Percentiles rank a stretch among this genome's conserved stretches.
Conservation (phyloP, 2,329 filamentous ascomycete genomes). For the Beauveria pseudobassiana region DNA sequence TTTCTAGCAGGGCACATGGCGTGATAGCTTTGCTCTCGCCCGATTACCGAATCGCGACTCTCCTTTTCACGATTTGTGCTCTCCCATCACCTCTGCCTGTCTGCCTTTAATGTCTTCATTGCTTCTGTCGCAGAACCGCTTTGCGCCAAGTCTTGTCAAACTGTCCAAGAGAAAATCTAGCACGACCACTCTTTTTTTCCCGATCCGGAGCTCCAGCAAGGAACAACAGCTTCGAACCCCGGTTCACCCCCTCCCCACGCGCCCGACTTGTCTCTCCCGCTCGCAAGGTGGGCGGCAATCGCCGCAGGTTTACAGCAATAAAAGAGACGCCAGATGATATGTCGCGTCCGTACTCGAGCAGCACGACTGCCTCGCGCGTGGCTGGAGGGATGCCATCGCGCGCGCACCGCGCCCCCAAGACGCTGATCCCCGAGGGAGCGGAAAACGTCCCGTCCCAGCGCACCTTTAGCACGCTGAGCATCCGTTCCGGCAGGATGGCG, state of each 20-base stretch:
- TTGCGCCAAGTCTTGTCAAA: no score
- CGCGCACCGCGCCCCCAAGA: background rate
- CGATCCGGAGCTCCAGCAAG: no score
- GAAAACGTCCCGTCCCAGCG: background rate
- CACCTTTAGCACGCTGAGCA: background rate
- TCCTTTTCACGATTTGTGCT: background rate
- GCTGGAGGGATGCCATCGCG: background rate
- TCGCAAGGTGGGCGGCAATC: no score
- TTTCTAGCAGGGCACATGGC: background rate
- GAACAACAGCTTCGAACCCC: no score
- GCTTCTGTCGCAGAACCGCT: no score
- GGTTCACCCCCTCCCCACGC: no score
- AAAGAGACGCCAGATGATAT: background rate
- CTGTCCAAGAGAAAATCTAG: no score
- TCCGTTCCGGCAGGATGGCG: constrained; percentile 11
- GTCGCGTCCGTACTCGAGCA: constrained; percentile 5
- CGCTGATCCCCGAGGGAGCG: background rate
- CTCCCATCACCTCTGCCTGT: no score
- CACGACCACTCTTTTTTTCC: no score
- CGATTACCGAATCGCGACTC: constrained; percentile 3
- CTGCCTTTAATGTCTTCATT: no score
- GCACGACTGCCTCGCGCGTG: constrained; percentile 5
- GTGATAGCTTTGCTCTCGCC: background rate
- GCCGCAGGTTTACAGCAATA: no score
- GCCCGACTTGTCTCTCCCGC: background rate